phyloP scores from a whole-genome alignment of 805 yeast species.

The Pichia nanzhaoensis region DNA sequence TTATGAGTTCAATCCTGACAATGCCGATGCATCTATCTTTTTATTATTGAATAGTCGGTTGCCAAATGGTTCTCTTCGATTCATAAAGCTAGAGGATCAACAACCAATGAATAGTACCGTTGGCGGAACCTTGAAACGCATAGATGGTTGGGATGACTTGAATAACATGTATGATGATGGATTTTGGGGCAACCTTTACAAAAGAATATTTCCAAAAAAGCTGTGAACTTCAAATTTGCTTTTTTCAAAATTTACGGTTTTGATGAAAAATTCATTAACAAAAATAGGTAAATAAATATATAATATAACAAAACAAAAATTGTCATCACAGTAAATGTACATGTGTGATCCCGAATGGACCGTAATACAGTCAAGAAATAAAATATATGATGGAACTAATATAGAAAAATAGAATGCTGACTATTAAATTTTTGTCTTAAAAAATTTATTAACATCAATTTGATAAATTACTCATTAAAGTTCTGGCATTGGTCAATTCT shows the following conservation, averaged over 20 bases:
- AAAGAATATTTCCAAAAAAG: constrained; percentile 27
- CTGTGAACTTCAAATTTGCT: too few relatives aligned
- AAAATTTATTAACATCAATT: not conserved
- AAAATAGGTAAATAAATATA: not conserved
- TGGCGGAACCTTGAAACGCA: constrained; percentile 7
- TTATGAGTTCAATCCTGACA: constrained; percentile 18
- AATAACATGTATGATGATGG: constrained; percentile 46
- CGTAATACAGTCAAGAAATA: not conserved
- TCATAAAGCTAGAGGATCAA: constrained; percentile 11
- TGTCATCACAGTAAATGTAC: not conserved
- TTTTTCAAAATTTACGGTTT: too few relatives aligned
- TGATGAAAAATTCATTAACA: not conserved
- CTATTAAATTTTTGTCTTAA: not conserved
- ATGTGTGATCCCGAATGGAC: too few relatives aligned
- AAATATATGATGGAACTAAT: not conserved
- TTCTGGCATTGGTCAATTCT: constrained; percentile 31
- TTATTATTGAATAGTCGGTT: constrained; percentile 4
- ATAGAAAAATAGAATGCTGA: too few relatives aligned
- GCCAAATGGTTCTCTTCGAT: constrained; percentile 6
- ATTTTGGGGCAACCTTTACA: constrained; percentile 35
- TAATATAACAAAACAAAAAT: not conserved
- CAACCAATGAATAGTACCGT: constrained; percentile 2
- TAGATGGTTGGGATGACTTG: constrained; percentile 28
- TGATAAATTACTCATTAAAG: constrained; percentile 27
- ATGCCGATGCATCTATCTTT: not conserved